Percentiles rank a stretch among this genome's conserved stretches.
Conservation (phyloP, 208 protist species). For the Angomonas ambiguus region DNA sequence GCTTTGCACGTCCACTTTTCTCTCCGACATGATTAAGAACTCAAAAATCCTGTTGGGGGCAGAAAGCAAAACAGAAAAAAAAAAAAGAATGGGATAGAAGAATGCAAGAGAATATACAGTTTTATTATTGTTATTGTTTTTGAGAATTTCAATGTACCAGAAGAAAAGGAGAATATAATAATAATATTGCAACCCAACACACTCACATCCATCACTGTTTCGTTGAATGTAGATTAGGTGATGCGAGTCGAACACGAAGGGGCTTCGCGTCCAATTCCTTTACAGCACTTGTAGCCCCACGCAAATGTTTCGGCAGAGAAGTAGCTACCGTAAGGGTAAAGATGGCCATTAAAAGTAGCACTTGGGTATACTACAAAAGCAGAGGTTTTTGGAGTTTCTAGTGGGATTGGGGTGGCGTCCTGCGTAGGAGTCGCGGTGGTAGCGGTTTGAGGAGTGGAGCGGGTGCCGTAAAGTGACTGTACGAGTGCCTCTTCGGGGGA, state of each 20-base stretch:
- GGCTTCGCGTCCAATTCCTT: slow-evolving; percentile 39
- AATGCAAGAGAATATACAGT: background rate
- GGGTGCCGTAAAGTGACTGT: slow-evolving; percentile 5
- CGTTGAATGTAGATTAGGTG: too few relatives aligned
- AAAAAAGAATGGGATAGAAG: slow-evolving; percentile 15
- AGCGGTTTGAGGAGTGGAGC: too few relatives aligned
- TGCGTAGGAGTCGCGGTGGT: too few relatives aligned
- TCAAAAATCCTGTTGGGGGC: background rate
- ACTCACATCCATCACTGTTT: too few relatives aligned
- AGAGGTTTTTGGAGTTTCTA: background rate
- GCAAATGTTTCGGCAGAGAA: slow-evolving; percentile 46
- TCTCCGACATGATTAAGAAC: background rate
- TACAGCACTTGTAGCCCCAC: slow-evolving; percentile 85
- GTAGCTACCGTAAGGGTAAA: slow-evolving; percentile 65
- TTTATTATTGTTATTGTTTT: slow-evolving; percentile 3
- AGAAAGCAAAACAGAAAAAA: background rate
- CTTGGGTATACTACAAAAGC: background rate
- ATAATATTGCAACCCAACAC: too few relatives aligned
- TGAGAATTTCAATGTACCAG: too few relatives aligned
- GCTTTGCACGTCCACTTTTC: background rate
- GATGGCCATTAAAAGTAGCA: slow-evolving; percentile 44
- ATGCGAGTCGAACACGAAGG: slow-evolving; percentile 22
- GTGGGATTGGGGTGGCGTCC: too few relatives aligned
- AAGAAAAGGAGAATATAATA: too few relatives aligned
- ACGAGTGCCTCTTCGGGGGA: slow-evolving; percentile 14